A percentile compares a stretch with the other conserved stretches of the same genome.
Conservation (phyloP, 2,329 filamentous ascomycete genomes). For the Aspergillus arachidicola region DNA sequence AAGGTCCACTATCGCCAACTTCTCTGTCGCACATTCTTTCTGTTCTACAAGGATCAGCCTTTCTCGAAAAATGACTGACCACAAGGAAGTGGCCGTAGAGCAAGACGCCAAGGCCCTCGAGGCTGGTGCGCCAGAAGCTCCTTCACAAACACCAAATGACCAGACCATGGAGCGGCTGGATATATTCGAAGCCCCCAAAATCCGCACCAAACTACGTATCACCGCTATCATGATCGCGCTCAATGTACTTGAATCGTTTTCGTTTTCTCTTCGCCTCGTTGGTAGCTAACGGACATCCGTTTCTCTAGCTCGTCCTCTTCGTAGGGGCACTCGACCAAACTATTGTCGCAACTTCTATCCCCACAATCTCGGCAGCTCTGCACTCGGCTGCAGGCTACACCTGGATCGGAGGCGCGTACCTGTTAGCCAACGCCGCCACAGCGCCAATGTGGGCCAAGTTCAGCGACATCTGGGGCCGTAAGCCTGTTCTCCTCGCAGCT, state of each 20-base stretch:
- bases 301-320: slow-evolving; percentile 20
- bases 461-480: slow-evolving; percentile 26
- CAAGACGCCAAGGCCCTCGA: neutral
- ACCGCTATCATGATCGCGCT: neutral
- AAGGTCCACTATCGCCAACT: neutral
- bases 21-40: neutral
- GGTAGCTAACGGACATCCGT: neutral
- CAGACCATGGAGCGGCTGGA: neutral
- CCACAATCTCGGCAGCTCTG: slow-evolving; percentile 63
- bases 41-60: neutral
- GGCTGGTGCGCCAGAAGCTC: neutral
- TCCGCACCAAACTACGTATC: neutral
- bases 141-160: neutral
- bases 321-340: slow-evolving; percentile 47
- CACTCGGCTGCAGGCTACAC: slow-evolving; percentile 70
- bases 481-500: slow-evolving; percentile 54
- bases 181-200: neutral
- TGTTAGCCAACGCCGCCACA: slow-evolving; percentile 69
- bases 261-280: fast-evolving
- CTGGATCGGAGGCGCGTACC: slow-evolving; percentile 76
- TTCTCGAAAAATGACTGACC: neutral
- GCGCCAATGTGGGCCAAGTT: slow-evolving; percentile 71
- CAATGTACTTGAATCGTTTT: neutral
- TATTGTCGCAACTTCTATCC: slow-evolving; percentile 64
- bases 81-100: neutral